These are phyloP conservation scores for Erodium chrysanthum DNA, from an alignment of 441 rosid genomes.

Conservation along the genomic window DNA sequence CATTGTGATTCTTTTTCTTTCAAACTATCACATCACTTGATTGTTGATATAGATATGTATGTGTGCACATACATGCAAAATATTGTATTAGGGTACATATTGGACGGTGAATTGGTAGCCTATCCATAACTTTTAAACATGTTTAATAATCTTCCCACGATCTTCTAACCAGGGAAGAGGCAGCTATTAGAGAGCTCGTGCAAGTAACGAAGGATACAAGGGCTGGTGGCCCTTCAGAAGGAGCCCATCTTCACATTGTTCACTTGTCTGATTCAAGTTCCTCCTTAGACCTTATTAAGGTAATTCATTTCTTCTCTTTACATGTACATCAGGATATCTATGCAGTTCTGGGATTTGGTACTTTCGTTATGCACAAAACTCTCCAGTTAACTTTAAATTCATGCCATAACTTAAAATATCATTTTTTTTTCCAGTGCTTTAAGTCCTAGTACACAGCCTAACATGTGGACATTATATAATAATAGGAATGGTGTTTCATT, in stretches of 20 bases:
- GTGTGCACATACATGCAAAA: neutral
- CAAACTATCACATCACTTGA: neutral
- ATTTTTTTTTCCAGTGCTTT: too few relatives aligned
- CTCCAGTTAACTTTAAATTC: neutral
- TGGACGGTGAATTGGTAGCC: neutral
- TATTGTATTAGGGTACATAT: too few relatives aligned
- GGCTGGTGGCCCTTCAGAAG: constrained; percentile 64
- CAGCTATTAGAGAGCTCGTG: constrained; percentile 66
- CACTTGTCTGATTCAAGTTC: constrained; percentile 77
- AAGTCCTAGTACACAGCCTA: too few relatives aligned
- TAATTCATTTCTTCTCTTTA: constrained; percentile 19
- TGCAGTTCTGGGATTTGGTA: neutral
- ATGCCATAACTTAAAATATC: too few relatives aligned
- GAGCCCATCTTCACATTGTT: constrained; percentile 93
- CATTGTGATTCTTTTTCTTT: neutral
- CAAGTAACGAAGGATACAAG: constrained; percentile 58
- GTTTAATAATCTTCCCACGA: constrained; percentile 5
- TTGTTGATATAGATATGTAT: neutral
- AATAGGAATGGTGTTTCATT: neutral
- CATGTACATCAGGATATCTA: neutral
- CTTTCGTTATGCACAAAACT: neutral
- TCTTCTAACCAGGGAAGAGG: constrained; percentile 62
- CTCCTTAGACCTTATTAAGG: constrained; percentile 76
- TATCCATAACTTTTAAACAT: constrained; percentile 7
- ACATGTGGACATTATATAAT: neutral